phyloP scores from a whole-genome alignment of 83 land plant genomes.

The Diphasiastrum complanatum region DNA sequence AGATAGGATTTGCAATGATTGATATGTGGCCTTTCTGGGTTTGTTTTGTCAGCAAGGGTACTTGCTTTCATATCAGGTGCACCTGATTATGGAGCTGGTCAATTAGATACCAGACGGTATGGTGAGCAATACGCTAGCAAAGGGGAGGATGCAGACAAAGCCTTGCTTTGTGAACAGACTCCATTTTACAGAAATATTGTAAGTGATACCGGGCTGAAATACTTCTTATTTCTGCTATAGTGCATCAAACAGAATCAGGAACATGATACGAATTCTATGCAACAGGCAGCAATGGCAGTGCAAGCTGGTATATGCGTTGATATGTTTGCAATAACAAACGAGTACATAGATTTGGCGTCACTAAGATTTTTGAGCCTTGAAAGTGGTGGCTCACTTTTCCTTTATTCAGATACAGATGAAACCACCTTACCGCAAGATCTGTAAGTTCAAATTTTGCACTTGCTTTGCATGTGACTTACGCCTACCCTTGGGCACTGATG shows the following conservation, averaged over 20 bases:
- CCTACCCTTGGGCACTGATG: background rate
- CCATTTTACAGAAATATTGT: constrained; percentile 95
- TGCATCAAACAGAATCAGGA: background rate
- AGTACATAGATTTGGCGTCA: constrained; percentile 95
- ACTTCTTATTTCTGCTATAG: background rate
- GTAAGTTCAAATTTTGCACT: constrained; percentile 38
- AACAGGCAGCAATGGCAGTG: constrained; percentile 92
- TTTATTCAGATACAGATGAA: constrained; percentile 89
- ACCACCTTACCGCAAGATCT: constrained; percentile 98
- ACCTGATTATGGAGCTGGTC: constrained; percentile 99
- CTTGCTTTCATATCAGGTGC: constrained; percentile 97
- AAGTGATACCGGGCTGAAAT: constrained; percentile 10
- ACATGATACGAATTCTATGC: background rate
- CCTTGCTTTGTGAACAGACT: constrained; percentile 95
- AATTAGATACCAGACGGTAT: constrained; percentile 89
- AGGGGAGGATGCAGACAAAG: constrained; percentile 95
- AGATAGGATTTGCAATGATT: background rate
- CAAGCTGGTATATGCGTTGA: constrained; percentile 98
- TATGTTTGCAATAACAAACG: constrained; percentile 94
- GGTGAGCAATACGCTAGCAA: constrained; percentile 99
- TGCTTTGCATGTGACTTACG: background rate
- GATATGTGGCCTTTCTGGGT: background rate
- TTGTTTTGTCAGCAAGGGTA: constrained; percentile 65
- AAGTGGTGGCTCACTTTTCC: constrained; percentile 89
- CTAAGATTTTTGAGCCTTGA: constrained; percentile 94